Conservation (phyloP, 2,329 filamentous ascomycete genomes). For the Colletotrichum neosansevieriae region DNA sequence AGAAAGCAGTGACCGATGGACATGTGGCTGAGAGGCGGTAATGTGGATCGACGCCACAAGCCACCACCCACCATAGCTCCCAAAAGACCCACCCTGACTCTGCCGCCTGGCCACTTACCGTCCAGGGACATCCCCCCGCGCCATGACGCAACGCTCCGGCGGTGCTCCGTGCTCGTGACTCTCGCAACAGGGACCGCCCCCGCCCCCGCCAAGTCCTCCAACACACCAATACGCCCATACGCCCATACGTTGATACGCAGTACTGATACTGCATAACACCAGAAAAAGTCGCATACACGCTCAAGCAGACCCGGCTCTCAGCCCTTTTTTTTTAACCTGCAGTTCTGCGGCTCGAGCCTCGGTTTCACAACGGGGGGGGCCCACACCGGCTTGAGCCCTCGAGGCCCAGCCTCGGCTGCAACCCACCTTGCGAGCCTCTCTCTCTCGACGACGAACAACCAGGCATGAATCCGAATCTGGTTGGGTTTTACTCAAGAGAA, state of each 20-base stretch:
- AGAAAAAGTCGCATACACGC: neutral
- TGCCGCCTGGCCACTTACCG: neutral
- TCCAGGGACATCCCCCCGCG: slow-evolving; percentile 29
- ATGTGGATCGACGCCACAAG: neutral
- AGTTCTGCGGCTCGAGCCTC: slow-evolving; percentile 32
- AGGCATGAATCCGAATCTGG: slow-evolving; percentile 12
- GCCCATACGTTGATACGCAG: too few species aligned
- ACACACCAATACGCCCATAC: neutral
- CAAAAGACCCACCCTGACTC: neutral
- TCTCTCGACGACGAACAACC: neutral
- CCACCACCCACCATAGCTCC: neutral
- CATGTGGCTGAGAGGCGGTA: slow-evolving; percentile 16
- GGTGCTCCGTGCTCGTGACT: slow-evolving; percentile 31
- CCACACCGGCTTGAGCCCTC: slow-evolving; percentile 15
- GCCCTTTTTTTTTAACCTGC: neutral
- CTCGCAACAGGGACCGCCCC: slow-evolving; percentile 30
- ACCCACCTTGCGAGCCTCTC: slow-evolving; percentile 7
- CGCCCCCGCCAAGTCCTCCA: slow-evolving; percentile 21
- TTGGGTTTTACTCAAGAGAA: neutral
- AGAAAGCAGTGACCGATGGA: neutral
- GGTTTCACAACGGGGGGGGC: slow-evolving; percentile 26
- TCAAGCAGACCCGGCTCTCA: neutral
- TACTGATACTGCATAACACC: neutral
- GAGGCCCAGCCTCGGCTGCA: slow-evolving; percentile 8
- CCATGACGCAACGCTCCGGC: slow-evolving; percentile 33